Evolutionary conservation across 2,329 filamentous ascomycete species (phyloP), one percentile per base, ranked within the genome.

Genomic region (Botrytis paeoniae): DNA sequence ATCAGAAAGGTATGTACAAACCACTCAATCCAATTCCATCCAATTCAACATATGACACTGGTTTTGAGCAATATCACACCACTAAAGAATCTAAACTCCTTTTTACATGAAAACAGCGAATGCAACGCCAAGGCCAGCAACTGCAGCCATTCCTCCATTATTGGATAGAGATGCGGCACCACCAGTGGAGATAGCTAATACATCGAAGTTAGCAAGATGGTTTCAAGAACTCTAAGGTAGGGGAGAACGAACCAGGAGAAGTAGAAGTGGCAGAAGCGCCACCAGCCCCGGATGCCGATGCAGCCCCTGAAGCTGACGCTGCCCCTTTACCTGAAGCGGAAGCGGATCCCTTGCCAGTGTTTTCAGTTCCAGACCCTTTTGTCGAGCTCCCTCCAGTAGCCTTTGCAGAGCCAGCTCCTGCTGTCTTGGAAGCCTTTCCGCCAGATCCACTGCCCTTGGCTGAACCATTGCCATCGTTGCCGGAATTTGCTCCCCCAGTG

Each of bases 91-190:
- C n/a, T 25, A 57, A 57, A 12, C 22, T 25, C 14, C 43, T 75
- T 76, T 78, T 76, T 78, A 80, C 77, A 80, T 80, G 74, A 80
- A 80, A 37, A 80, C 74, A 35, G 78, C 79, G 73, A 80, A 79
- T 18, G 73, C 75, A 69, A 79, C 73, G 75, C 79, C 76, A 14
- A 80, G 74, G 41, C 79, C 78, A 41, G 77, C 78, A 48, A 79
- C 59, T 10, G 79, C 78, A 51, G 79, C 77, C 37, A 79, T 65
- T 43, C 79, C 79, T 54, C 79, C 78, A 37, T 63, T 74, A 57
- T 78, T 77, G 39, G 78, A 74, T 35, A 78, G 68, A 12, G 70
- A 71, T 41, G 73, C 60, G 3, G 77, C 78, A 32, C 74, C 76
- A 64, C 75, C 76, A 37, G 75, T 74, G 35, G 70, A 70, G n/a